Evolutionary conservation across 306 rosid genomes (phyloP).

Genomic region (Gynostemma pentaphyllum): DNA sequence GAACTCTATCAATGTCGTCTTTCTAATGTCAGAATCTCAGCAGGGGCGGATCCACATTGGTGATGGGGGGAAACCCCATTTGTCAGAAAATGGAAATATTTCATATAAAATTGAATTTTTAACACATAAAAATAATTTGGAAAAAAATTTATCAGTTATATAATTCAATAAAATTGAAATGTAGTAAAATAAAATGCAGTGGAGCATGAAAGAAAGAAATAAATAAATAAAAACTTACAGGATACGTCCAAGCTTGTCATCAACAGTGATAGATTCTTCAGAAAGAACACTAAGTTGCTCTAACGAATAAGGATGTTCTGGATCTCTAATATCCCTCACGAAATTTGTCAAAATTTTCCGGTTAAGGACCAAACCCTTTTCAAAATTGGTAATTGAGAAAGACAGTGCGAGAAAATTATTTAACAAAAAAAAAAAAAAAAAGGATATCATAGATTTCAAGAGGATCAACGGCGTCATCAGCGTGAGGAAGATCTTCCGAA

Average conservation of each 20-base stretch:
- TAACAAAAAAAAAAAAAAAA: not conserved
- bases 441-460: conserved; percentile 98
- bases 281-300: conserved; percentile 96
- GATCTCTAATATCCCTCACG: conserved; percentile 98
- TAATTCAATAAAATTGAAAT: too few relatives aligned
- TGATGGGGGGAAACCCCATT: too few relatives aligned
- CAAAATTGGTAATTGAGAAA: not conserved
- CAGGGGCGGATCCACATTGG: too few relatives aligned
- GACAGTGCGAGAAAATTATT: not conserved
- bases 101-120: too few relatives aligned
- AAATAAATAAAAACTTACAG: too few relatives aligned
- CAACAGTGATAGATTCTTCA: conserved; percentile 86
- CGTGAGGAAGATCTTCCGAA: conserved; percentile 47
- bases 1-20: too few relatives aligned
- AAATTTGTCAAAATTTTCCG: conserved; percentile 44
- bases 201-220: too few relatives aligned
- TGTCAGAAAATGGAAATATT: too few relatives aligned
- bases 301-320: conserved; percentile 95
- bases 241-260: conserved; percentile 75
- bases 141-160: too few relatives aligned
- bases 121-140: too few relatives aligned
- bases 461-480: conserved; percentile 72
- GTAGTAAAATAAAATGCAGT: too few relatives aligned
- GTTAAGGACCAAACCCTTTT: conserved; percentile 70
- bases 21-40: too few relatives aligned